Percentiles rank a stretch among this genome's conserved stretches.
phyloP scores from a whole-genome alignment of 176 grass and related monocot genomes.

The Carex littledalei region DNA sequence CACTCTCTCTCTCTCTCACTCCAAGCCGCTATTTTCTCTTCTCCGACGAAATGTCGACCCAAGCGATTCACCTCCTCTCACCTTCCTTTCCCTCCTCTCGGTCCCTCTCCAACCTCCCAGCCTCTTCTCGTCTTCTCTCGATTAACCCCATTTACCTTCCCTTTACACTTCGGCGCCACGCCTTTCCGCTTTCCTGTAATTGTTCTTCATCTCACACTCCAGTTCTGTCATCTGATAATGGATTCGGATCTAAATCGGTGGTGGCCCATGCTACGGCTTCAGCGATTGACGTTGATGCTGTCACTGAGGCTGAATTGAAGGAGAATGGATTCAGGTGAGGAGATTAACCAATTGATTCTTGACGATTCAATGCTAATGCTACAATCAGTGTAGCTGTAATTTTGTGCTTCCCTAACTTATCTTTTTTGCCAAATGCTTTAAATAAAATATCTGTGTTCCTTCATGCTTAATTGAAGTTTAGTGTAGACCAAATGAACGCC shows the following conservation, averaged over 20 bases:
- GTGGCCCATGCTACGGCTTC: not conserved
- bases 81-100: not conserved
- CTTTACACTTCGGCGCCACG: not conserved
- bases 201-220: slow-evolving; percentile 24
- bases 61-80: slow-evolving; percentile 25
- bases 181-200: slow-evolving; percentile 34
- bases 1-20: not conserved
- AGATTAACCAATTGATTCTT: not conserved
- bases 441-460: not conserved
- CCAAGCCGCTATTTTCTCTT: not conserved
- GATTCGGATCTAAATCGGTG: not conserved
- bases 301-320: slow-evolving; percentile 76
- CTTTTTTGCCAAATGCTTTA: not conserved
- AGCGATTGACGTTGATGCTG: slow-evolving; percentile 47
- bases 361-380: not conserved
- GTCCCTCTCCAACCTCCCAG: not conserved
- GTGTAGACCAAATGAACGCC: not conserved
- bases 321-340: slow-evolving; percentile 71
- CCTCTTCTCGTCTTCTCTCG: slow-evolving; percentile 13
- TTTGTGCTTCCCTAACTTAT: not conserved
- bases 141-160: not conserved
- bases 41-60: slow-evolving; percentile 23
- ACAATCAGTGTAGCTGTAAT: not conserved
- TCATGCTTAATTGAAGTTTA: not conserved
- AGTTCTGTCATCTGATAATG: slow-evolving; percentile 19